Evolutionary conservation across 2,329 filamentous ascomycete species (phyloP), one percentile per base, ranked within the genome.

Genomic region (Fusarium sp.): DNA sequence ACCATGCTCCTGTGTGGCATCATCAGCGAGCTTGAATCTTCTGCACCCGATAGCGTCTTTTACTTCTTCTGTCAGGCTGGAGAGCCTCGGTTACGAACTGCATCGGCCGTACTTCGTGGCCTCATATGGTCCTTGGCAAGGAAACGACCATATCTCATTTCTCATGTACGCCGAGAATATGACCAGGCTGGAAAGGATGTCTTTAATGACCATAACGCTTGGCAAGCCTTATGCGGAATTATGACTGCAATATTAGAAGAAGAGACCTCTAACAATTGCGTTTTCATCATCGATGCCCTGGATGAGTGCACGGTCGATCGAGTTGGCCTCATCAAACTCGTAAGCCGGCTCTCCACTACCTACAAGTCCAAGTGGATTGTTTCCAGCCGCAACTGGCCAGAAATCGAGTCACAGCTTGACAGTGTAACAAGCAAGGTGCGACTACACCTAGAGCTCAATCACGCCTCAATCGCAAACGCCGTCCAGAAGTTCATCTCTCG

Each of bases 11-110:
- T 78, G 0, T 75, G 46, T 3, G 70, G 73, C 21, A 74, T 76
- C 9, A 66, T 75, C 15, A 20, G 76, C 17, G 61, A 77, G 1
- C 55, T 57, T 7, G 14, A 33, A 33, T 4, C 5, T 7, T 7
- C 14, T 11, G 13, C 31, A 7, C 31, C 31, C 4, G 4, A 17
- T 7, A 2, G 13, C 11, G 25, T n/a, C 0, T 5, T 33, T 2
- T 61, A 5, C 81, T 85, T 71, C 85, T 80, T 66, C 77, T 85
- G 64, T 73, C 74, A 11, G 78, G 77, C 6, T 70, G 83, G 42
- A 21, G 59, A 1, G 56, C 69, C 1, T 40, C 82, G 40, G 0
- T 0, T 21, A 81, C 62, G 31, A 80, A 68, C 45, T 79, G 79
- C 0, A 2, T 75, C 67, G 1, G 74, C 80, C 2, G 77, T 84